These are phyloP conservation scores for Moniliella sp. DNA, from an alignment of 1,284 basidiomycete species.

Conservation along the genomic window DNA sequence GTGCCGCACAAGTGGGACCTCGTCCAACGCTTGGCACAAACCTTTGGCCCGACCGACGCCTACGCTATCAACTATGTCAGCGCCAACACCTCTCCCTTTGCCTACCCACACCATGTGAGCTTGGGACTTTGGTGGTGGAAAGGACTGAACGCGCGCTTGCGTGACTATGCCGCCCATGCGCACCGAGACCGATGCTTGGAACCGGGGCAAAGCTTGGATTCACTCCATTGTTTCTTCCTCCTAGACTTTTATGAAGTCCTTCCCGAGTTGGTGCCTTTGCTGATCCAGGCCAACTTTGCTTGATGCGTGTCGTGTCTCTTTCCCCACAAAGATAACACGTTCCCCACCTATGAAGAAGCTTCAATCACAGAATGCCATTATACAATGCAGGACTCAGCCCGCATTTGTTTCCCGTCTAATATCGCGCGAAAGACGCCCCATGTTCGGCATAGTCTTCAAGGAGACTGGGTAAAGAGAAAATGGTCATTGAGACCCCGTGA, in stretches of 20 bases:
- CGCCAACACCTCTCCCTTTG: constrained; percentile 8
- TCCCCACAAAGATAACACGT: no score
- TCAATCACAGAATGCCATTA: no score
- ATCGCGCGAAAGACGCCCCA: no score
- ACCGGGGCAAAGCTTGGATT: no score
- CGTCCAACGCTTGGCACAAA: constrained; percentile 3
- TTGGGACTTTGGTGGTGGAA: constrained; percentile 3
- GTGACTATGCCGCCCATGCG: constrained; percentile 3
- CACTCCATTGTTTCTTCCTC: constrained; percentile 7
- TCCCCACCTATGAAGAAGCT: no score
- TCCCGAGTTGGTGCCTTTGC: constrained; percentile 5
- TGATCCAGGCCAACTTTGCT: constrained; percentile 19
- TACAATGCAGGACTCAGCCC: no score
- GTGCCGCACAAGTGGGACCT: constrained; percentile 6
- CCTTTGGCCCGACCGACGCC: constrained; percentile 1
- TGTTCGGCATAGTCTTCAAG: no score
- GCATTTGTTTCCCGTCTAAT: no score
- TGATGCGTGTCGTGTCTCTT: no score
- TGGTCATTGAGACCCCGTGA: no score
- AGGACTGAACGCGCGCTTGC: constrained; percentile 1
- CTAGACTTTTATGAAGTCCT: constrained; percentile 12
- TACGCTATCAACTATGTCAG: constrained; percentile 10
- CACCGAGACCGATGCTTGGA: no score
- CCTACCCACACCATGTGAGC: constrained; percentile 9
- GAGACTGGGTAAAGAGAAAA: no score